Evolutionary conservation across 495 filamentous ascomycete genomes (phyloP).

Genomic region (Neurospora sp.): DNA sequence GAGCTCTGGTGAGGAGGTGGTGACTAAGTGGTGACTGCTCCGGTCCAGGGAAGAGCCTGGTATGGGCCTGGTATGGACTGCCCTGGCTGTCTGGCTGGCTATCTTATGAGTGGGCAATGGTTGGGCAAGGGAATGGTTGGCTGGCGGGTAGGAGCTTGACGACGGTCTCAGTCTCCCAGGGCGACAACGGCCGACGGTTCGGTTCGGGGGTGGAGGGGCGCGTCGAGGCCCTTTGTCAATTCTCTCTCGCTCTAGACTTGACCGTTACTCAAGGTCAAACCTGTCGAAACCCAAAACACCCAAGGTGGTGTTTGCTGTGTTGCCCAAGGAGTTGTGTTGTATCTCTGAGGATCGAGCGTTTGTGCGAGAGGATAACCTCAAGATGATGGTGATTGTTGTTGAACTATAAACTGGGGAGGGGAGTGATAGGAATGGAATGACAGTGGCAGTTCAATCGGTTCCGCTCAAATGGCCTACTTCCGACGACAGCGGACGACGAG

Average conservation of each 20-base stretch:
- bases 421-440: background rate
- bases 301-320: background rate
- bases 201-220: background rate
- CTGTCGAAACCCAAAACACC: background rate
- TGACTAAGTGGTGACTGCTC: slow-evolving; percentile 1
- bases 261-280: background rate
- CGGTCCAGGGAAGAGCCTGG: background rate
- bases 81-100: background rate
- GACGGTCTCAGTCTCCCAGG: background rate
- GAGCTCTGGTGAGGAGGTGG: slow-evolving; percentile 3
- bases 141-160: background rate
- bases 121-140: background rate
- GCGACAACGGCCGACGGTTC: background rate
- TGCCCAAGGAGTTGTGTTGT: background rate
- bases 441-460: background rate
- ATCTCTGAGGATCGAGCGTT: background rate
- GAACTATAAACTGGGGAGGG: background rate
- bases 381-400: background rate
- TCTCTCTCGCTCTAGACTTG: background rate
- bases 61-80: background rate
- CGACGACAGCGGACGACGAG: background rate
- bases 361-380: background rate
- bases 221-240: background rate
- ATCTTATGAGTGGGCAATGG: background rate
- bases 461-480: background rate